Evolutionary conservation across 345 rosid genomes (phyloP).

Genomic region (Eucalyptus curtisii): DNA sequence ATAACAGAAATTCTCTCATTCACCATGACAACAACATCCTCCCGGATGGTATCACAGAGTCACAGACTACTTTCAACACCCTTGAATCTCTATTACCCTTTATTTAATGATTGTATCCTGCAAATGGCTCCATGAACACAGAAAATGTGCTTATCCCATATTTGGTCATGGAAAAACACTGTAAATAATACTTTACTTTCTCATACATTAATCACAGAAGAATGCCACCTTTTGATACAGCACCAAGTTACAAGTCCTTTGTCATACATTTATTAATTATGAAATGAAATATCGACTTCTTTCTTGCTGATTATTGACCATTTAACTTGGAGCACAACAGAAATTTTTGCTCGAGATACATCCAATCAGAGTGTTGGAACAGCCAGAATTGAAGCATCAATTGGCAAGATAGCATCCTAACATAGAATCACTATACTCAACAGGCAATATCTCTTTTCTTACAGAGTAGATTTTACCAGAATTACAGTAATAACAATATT

Average conservation of each 20-base stretch:
- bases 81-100: not conserved
- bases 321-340: not conserved
- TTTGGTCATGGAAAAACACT: not conserved
- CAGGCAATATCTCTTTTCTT: not conserved
- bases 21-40: not conserved
- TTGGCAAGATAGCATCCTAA: not conserved
- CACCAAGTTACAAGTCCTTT: not conserved
- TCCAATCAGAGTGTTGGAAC: not conserved
- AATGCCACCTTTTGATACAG: not conserved
- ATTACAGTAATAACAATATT: not conserved
- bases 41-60: not conserved
- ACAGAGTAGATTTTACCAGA: not conserved
- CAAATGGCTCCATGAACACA: not conserved
- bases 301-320: not conserved
- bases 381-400: not conserved
- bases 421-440: not conserved
- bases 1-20: not conserved
- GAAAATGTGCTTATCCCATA: not conserved
- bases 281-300: not conserved
- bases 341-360: not conserved
- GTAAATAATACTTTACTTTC: not conserved
- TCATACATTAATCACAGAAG: not conserved
- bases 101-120: not conserved
- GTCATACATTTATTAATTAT: not conserved
- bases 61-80: not conserved